These are phyloP conservation scores for Nannochloris sp. DNA, from an alignment of 139 green algal genomes.

Conservation along the genomic window DNA sequence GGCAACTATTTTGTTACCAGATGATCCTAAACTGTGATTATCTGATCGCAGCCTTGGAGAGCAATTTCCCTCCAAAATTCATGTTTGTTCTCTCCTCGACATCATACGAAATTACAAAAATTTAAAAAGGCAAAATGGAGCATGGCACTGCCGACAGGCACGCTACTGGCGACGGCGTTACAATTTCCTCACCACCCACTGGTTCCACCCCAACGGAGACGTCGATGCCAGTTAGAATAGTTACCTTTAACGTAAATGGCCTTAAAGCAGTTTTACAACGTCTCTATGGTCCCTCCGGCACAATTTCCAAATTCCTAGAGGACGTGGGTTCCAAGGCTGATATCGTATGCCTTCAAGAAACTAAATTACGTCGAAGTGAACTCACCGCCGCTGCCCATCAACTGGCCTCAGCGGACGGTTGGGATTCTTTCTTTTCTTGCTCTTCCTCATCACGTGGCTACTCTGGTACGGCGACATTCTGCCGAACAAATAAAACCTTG, in stretches of 20 bases:
- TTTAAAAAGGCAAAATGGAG: too few species aligned
- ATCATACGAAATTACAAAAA: too few species aligned
- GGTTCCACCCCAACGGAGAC: too few species aligned
- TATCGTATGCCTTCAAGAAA: conserved; percentile 58
- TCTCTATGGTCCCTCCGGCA: background rate
- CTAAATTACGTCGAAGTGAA: conserved; percentile 42
- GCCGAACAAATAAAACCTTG: conserved; percentile 11
- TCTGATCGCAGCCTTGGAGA: too few species aligned
- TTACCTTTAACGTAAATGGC: conserved; percentile 41
- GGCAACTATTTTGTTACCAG: too few species aligned
- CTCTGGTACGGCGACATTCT: conserved; percentile 54
- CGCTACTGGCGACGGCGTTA: too few species aligned
- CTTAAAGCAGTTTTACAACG: conserved; percentile 20
- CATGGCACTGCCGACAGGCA: too few species aligned
- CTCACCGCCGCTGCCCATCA: background rate
- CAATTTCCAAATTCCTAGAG: background rate
- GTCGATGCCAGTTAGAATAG: conserved; percentile 6
- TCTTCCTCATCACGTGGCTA: conserved; percentile 30
- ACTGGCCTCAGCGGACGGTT: conserved; percentile 1
- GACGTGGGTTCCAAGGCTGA: conserved; percentile 18
- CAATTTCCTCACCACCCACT: too few species aligned
- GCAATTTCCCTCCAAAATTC: too few species aligned
- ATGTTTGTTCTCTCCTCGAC: too few species aligned
- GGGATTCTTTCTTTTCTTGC: conserved; percentile 60
- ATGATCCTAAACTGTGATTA: too few species aligned